These are phyloP conservation scores for Fomitopsis pinicola DNA, from an alignment of 1,284 basidiomycete species.

Conservation along the genomic window DNA sequence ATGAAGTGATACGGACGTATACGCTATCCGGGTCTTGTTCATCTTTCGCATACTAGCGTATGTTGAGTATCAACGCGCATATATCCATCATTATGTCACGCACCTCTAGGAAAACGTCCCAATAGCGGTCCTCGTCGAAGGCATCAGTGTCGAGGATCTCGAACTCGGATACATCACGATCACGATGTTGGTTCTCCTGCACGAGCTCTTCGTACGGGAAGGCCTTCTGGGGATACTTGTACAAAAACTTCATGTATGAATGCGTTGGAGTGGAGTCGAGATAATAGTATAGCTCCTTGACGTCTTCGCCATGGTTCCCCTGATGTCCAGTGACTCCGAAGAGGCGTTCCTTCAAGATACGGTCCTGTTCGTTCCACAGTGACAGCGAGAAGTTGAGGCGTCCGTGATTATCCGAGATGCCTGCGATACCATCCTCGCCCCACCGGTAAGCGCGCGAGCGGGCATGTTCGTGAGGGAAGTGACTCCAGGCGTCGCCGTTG, in stretches of 20 bases:
- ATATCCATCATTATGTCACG: constrained; percentile 21
- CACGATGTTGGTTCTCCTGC: constrained; percentile 77
- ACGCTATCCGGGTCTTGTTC: constrained; percentile 86
- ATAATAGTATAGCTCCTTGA: constrained; percentile 98
- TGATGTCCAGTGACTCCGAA: constrained; percentile 95
- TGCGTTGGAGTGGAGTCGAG: constrained; percentile 98
- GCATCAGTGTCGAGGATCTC: constrained; percentile 92
- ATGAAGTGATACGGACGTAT: constrained; percentile 92
- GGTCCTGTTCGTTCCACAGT: constrained; percentile 94
- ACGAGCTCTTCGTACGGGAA: constrained; percentile 96
- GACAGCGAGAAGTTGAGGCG: constrained; percentile 88
- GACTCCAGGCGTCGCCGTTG: constrained; percentile 96
- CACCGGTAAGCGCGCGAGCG: constrained; percentile 94
- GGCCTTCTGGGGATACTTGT: constrained; percentile 93
- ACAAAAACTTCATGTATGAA: constrained; percentile 98
- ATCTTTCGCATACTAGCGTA: constrained; percentile 89
- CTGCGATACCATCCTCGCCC: constrained; percentile 98
- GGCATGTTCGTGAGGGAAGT: constrained; percentile 95
- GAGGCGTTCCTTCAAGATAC: constrained; percentile 93
- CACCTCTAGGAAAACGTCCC: constrained; percentile 97
- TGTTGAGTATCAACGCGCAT: neutral
- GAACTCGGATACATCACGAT: constrained; percentile 85
- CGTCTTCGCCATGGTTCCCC: constrained; percentile 98
- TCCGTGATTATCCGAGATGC: constrained; percentile 95
- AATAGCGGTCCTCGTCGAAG: constrained; percentile 93